A percentile compares a stretch with the other conserved stretches of the same genome.
Conservation (phyloP, 1,284 basidiomycete species). For the Heterobasidion occidentale region DNA sequence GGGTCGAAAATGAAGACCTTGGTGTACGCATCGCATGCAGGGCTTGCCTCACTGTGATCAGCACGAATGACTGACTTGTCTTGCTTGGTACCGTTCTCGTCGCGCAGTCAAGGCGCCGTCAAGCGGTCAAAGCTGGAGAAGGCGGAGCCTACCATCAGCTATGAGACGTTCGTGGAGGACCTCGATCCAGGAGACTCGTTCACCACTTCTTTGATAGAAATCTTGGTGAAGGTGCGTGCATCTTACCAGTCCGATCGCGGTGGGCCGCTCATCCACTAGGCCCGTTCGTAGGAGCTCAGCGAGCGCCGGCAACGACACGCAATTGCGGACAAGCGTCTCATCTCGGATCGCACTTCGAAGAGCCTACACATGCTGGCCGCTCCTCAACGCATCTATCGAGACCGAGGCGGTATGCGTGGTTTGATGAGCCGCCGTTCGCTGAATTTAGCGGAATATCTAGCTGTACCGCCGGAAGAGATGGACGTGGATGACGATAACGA, state of each 20-base stretch:
- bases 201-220: slow-evolving; percentile 60
- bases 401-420: slow-evolving; percentile 23
- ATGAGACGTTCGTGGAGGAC: slow-evolving; percentile 63
- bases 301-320: slow-evolving; percentile 51
- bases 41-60: slow-evolving; percentile 7
- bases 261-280: neutral
- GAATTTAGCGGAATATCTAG: slow-evolving; percentile 37
- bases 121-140: slow-evolving; percentile 54
- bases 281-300: slow-evolving; percentile 56
- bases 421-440: slow-evolving; percentile 23
- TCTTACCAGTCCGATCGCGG: neutral
- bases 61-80: neutral
- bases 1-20: slow-evolving; percentile 60
- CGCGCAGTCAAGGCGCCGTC: slow-evolving; percentile 52
- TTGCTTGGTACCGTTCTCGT: slow-evolving; percentile 1
- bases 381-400: slow-evolving; percentile 43
- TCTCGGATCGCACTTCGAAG: slow-evolving; percentile 56
- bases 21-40: slow-evolving; percentile 39
- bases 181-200: slow-evolving; percentile 69
- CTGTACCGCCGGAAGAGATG: slow-evolving; percentile 39
- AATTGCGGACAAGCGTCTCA: slow-evolving; percentile 45
- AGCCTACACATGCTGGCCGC: slow-evolving; percentile 47
- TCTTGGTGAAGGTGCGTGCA: slow-evolving; percentile 58
- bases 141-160: slow-evolving; percentile 49
- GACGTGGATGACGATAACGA: slow-evolving; percentile 51